Percentiles rank a stretch among this genome's conserved stretches.
These are phyloP conservation scores for Pterocarpus santalinus DNA, from an alignment of 306 rosid species.

Conservation along the genomic window DNA sequence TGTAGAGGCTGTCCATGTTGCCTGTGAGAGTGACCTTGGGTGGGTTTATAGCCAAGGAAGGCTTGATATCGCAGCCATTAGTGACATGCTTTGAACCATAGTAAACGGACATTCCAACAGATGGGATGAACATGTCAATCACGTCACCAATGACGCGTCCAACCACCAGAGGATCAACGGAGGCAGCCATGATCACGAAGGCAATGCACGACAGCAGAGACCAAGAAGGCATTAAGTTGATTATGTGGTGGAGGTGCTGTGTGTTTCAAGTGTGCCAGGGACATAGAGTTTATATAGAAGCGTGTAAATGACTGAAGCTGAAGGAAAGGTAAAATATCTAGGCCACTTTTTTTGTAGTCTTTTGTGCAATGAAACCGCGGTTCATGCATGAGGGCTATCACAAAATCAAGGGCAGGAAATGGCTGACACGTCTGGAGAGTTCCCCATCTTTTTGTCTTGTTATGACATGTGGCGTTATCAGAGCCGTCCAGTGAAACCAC, in stretches of 20 bases:
- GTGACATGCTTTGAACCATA: constrained; percentile 79
- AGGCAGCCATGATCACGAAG: constrained; percentile 60
- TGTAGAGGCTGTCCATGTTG: constrained; percentile 64
- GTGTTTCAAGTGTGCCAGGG: neutral
- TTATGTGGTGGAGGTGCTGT: neutral
- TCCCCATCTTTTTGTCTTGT: constrained; percentile 18
- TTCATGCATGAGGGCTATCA: constrained; percentile 62
- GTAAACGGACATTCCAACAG: constrained; percentile 71
- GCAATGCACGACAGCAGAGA: neutral
- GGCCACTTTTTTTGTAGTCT: neutral
- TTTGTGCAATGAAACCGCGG: constrained; percentile 31
- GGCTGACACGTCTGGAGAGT: constrained; percentile 56
- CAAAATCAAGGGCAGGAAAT: constrained; percentile 29
- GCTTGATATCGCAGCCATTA: constrained; percentile 88
- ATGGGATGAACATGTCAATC: constrained; percentile 83
- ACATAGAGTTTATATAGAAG: constrained; percentile 53
- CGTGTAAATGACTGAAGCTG: neutral
- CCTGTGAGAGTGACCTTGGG: constrained; percentile 73
- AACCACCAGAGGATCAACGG: constrained; percentile 85
- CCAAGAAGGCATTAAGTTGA: too few relatives aligned
- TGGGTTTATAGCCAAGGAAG: constrained; percentile 67
- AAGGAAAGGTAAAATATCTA: neutral
- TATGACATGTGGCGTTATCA: constrained; percentile 41
- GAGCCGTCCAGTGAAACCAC: neutral
- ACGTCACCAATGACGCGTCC: constrained; percentile 93